Conservation (phyloP, 805 yeast species). For the Ogataea paraovalis region DNA sequence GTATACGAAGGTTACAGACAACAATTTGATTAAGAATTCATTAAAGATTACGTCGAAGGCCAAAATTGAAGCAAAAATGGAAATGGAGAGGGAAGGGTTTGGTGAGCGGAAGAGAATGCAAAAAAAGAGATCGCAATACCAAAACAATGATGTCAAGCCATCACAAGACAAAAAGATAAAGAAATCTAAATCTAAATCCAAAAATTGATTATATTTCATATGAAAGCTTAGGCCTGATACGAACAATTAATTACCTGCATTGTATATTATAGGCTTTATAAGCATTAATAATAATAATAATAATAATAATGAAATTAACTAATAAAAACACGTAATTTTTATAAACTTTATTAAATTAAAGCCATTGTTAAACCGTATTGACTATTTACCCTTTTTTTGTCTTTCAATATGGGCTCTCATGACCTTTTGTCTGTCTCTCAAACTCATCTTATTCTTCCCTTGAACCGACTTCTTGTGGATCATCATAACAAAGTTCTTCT, state of each 20-base stretch:
- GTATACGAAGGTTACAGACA: constrained; percentile 68
- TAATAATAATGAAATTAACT: not conserved
- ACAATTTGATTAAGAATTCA: constrained; percentile 67
- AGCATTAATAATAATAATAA: constrained; percentile 2
- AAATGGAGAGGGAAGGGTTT: constrained; percentile 86
- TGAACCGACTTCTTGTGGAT: constrained; percentile 92
- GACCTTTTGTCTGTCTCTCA: constrained; percentile 86
- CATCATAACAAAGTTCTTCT: constrained; percentile 99
- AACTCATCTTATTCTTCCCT: constrained; percentile 86
- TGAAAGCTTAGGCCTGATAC: not conserved
- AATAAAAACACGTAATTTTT: not conserved
- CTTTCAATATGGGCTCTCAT: constrained; percentile 81
- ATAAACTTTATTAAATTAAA: not conserved
- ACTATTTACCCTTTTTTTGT: constrained; percentile 76
- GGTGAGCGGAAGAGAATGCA: constrained; percentile 51
- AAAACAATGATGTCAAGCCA: no score
- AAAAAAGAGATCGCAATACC: constrained; percentile 14
- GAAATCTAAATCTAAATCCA: not conserved
- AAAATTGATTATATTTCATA: not conserved
- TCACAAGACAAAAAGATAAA: not conserved
- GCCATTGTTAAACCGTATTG: not conserved
- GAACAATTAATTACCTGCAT: not conserved
- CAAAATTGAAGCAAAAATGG: constrained; percentile 86
- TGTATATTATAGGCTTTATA: not conserved
- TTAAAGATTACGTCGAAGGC: constrained; percentile 72